These are phyloP conservation scores for Plasmodium vivax DNA, from an alignment of 169 alveolate species.

Conservation along the genomic window DNA sequence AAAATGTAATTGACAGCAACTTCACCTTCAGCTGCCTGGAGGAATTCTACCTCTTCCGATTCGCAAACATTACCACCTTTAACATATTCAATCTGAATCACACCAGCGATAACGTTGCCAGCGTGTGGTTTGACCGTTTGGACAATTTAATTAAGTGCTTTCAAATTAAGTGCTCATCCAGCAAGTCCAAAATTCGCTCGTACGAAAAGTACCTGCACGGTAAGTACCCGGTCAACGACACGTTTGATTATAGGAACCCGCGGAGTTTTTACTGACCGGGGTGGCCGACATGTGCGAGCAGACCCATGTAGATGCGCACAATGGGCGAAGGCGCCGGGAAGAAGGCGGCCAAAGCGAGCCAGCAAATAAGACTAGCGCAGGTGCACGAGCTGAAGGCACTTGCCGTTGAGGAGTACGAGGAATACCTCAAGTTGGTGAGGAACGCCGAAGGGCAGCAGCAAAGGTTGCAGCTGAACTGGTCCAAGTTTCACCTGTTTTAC, in stretches of 20 bases:
- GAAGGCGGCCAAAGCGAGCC: constrained; percentile 7
- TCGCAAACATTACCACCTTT: constrained; percentile 65
- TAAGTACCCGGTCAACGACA: constrained; percentile 46
- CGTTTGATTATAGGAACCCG: constrained; percentile 40
- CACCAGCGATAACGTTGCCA: constrained; percentile 45
- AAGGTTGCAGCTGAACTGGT: constrained; percentile 49
- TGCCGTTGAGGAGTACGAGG: constrained; percentile 43
- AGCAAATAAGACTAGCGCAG: constrained; percentile 15
- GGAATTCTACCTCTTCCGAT: constrained; percentile 66
- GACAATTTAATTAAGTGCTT: constrained; percentile 71
- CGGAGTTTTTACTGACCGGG: constrained; percentile 26
- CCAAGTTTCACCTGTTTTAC: constrained; percentile 62
- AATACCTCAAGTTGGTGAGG: constrained; percentile 38
- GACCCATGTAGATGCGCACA: not conserved
- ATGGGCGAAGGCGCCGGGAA: not conserved
- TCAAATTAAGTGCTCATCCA: constrained; percentile 54
- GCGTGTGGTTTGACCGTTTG: constrained; percentile 58
- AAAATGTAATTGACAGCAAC: constrained; percentile 10
- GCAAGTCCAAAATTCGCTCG: constrained; percentile 58
- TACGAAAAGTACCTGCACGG: constrained; percentile 52
- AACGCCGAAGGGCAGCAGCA: constrained; percentile 22
- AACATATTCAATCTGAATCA: constrained; percentile 63
- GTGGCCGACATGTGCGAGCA: not conserved
- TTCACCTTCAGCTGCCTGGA: constrained; percentile 49
- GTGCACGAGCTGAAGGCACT: constrained; percentile 31